Evolutionary conservation across 352 stramenopile genomes (phyloP), one percentile per base, ranked within the genome.

Genomic region (Pythium aquatile): DNA sequence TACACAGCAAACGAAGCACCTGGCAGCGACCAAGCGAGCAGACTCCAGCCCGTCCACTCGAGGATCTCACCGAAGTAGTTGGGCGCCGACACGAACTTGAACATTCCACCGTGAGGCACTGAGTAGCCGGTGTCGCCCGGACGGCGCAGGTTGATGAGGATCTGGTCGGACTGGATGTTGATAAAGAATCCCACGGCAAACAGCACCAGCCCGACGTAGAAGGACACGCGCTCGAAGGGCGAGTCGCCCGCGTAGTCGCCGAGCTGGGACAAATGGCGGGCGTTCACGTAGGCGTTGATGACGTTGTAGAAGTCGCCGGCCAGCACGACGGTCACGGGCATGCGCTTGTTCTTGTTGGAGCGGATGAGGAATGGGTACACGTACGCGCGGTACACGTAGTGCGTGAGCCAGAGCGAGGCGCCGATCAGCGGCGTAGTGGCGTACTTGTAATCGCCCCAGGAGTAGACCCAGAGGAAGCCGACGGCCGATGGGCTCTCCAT

Each of bases 31-130:
- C 75, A 70, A 33, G 78, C 76, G 54, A 90, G 52, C 48, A 93
- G 28, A 17, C 70, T 77, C 80, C 82, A 93, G 58, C 83, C 83
- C 10, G 59, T 69, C 83, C 83, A 93, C 61, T 93, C 81, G 53
- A 93, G 62, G n/a, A 90, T 72, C 54, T 93, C 83, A 11, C 79
- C 81, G 33, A 93, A 72, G 61, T 90, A 88, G 69, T 93, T 93
- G 9, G 83, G 78, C n/a, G 78, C 79, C 40, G 81, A 88, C n/a
- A 93, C 72, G 46, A 78, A 85, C 67, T 77, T 66, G 59, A 93
- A 93, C 65, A 93, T 63, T 20, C 77, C 81, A 3, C 81, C 81
- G 47, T 66, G 46, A 1, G 83, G 83, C 47, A 93, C 85, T 37
- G 74, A 69, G 61, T 91, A 93, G 30, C 63, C 75, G 9, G 68